Conservation (phyloP, 495 filamentous ascomycete genomes). For the Jackrogersella multiformis region DNA sequence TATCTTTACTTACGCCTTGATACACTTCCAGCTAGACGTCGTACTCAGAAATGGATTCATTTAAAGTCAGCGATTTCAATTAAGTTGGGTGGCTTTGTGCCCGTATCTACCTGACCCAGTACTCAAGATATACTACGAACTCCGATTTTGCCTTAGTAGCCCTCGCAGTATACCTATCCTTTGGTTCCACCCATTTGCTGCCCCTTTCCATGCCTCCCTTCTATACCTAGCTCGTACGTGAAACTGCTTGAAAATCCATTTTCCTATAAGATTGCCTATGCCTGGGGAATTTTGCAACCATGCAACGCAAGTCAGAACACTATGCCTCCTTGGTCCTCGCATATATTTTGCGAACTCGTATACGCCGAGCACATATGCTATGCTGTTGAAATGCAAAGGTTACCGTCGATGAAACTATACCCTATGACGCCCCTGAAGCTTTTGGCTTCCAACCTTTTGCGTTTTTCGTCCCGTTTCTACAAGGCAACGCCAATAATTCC, state of each 20-base stretch:
- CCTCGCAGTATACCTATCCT: background rate
- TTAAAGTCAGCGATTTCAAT: background rate
- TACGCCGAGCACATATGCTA: slow-evolving; percentile 40
- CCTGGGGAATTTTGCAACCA: slow-evolving; percentile 4
- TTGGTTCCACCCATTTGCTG: background rate
- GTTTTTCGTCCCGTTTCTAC: slow-evolving; percentile 20
- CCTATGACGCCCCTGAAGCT: slow-evolving; percentile 17
- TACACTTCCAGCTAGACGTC: background rate
- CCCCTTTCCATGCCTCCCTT: background rate
- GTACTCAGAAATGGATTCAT: background rate
- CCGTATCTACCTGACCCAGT: background rate
- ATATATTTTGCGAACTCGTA: slow-evolving; percentile 16
- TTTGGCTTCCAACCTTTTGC: slow-evolving; percentile 3
- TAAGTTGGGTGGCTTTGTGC: slow-evolving; percentile 4
- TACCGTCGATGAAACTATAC: slow-evolving; percentile 11
- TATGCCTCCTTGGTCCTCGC: slow-evolving; percentile 8
- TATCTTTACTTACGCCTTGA: background rate
- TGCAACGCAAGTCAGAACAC: slow-evolving; percentile 20
- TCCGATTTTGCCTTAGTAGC: background rate
- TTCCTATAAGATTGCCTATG: slow-evolving; percentile 1
- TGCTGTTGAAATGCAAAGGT: slow-evolving; percentile 26
- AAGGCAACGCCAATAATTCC: slow-evolving; percentile 16
- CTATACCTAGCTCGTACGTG: background rate
- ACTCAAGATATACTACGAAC: background rate
- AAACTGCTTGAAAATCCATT: slow-evolving; percentile 7